phyloP scores from a whole-genome alignment of 345 rosid species.

The Linum tenue region DNA sequence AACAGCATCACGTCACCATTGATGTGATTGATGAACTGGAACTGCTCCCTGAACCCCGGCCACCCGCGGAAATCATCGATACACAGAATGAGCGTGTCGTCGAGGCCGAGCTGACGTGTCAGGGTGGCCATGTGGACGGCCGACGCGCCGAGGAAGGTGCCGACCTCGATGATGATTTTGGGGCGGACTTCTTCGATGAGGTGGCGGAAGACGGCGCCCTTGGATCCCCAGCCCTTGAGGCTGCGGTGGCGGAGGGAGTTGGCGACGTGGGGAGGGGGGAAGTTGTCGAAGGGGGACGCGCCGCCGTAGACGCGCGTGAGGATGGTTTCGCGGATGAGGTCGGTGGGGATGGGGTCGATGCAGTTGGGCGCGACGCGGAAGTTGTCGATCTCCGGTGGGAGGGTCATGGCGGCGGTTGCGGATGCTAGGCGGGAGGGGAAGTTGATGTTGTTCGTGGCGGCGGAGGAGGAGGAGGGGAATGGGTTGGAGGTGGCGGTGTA shows the following conservation, averaged over 20 bases:
- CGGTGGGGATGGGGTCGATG: conserved; percentile 29
- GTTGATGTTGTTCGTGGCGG: not conserved
- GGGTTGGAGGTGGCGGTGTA: conserved; percentile 18
- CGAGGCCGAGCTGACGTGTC: conserved; percentile 42
- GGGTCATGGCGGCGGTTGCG: not conserved
- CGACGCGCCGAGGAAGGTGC: conserved; percentile 69
- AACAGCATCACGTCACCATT: conserved; percentile 54
- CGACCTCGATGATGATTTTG: conserved; percentile 47
- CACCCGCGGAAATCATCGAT: conserved; percentile 73
- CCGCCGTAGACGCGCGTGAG: conserved; percentile 41
- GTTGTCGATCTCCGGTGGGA: not conserved
- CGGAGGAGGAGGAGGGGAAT: not conserved
- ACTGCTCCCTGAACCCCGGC: conserved; percentile 54
- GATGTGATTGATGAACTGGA: conserved; percentile 31
- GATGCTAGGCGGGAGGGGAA: not conserved
- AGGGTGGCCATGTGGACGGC: conserved; percentile 65
- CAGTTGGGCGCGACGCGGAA: conserved; percentile 48
- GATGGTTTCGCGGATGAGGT: conserved; percentile 32
- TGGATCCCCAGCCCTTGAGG: conserved; percentile 64
- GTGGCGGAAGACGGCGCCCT: conserved; percentile 46
- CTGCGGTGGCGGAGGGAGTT: conserved; percentile 23
- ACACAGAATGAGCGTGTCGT: conserved; percentile 43
- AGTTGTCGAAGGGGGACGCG: conserved; percentile 42
- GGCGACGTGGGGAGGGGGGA: conserved; percentile 41
- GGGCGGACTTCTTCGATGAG: conserved; percentile 46